A percentile compares a stretch with the other conserved stretches of the same genome.
Conservation (phyloP, 2,329 filamentous ascomycete genomes). For the Falciphora oryzae region DNA sequence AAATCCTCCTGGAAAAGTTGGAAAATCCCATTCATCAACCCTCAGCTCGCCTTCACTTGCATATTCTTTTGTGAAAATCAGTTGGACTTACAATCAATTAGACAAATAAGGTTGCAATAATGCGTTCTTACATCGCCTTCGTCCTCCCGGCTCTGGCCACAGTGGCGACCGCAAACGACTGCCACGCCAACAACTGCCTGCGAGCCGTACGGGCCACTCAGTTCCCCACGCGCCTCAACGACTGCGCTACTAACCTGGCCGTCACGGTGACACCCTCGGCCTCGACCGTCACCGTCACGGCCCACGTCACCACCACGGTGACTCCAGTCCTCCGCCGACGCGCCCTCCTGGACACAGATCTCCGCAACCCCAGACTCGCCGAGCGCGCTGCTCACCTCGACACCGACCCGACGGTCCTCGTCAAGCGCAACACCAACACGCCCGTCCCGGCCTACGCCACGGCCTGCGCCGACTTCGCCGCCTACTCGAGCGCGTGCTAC, state of each 20-base stretch:
- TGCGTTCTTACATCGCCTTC: no score
- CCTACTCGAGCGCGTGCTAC: conserved; percentile 9
- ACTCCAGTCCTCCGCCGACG: background rate
- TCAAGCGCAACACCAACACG: background rate
- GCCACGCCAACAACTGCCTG: conserved; percentile 8
- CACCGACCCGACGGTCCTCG: background rate
- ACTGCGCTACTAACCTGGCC: conserved; percentile 8
- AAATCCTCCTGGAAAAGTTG: no score
- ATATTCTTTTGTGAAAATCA: no score
- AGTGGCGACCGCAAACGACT: background rate
- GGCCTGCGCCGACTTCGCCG: conserved; percentile 4
- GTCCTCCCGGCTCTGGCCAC: no score
- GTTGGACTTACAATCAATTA: no score
- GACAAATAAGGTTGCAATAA: no score
- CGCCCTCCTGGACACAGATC: no score
- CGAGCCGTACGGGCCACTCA: conserved; percentile 7
- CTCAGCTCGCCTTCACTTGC: no score
- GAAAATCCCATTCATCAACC: no score
- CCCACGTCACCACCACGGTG: background rate
- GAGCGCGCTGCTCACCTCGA: background rate
- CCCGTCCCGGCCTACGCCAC: conserved; percentile 8
- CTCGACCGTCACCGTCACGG: conserved; percentile 4
- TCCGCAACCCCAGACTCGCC: no score
- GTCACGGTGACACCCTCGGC: conserved; percentile 10
- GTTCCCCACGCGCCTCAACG: conserved; percentile 7